Conservation (phyloP, 768 basidiomycete species). For the Boletus bicolor region DNA sequence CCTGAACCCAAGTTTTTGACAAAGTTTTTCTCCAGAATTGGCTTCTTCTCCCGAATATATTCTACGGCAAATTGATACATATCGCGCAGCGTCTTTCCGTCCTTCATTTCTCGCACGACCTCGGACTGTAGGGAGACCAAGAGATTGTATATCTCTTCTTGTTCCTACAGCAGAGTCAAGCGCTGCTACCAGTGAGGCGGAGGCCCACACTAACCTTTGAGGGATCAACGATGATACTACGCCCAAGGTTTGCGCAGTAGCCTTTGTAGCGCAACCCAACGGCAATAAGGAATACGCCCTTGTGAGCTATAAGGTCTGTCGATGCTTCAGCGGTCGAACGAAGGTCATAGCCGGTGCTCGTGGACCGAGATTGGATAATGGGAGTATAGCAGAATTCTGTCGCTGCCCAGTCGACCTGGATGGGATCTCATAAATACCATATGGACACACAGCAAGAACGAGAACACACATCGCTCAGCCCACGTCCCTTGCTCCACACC, state of each 20-base stretch:
- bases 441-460: neutral
- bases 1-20: slow-evolving; percentile 89
- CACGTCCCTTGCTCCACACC: slow-evolving; percentile 81
- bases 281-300: slow-evolving; percentile 84
- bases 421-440: slow-evolving; percentile 5
- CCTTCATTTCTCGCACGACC: slow-evolving; percentile 70
- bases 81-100: slow-evolving; percentile 73
- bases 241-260: slow-evolving; percentile 89
- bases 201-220: slow-evolving; percentile 52
- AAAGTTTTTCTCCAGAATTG: slow-evolving; percentile 79
- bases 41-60: slow-evolving; percentile 72
- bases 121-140: slow-evolving; percentile 77
- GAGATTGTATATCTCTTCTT: slow-evolving; percentile 84
- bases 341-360: slow-evolving; percentile 81
- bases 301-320: slow-evolving; percentile 75
- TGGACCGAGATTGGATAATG: slow-evolving; percentile 91
- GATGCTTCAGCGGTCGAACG: slow-evolving; percentile 85
- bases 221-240: slow-evolving; percentile 95
- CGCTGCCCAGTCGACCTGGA: slow-evolving; percentile 81
- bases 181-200: neutral
- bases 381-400: slow-evolving; percentile 95
- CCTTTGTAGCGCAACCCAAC: slow-evolving; percentile 90
- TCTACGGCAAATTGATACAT: slow-evolving; percentile 74
- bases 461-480: slow-evolving; percentile 64
- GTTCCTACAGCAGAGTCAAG: slow-evolving; percentile 53